These are phyloP conservation scores for Spatholobus suberectus DNA, from an alignment of 306 rosid genomes.

Conservation along the genomic window DNA sequence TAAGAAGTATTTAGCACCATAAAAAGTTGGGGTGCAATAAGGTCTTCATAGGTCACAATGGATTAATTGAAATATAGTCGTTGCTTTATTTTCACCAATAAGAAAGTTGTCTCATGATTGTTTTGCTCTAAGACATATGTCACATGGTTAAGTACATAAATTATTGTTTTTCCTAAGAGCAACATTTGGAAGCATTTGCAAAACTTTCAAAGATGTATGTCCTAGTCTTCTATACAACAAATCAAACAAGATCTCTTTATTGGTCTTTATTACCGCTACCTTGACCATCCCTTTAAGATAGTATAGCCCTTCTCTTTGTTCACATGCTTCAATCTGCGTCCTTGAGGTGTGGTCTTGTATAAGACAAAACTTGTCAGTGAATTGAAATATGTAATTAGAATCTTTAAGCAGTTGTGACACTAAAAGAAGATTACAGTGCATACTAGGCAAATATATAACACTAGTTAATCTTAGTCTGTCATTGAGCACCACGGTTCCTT, in stretches of 20 bases:
- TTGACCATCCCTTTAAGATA: background rate
- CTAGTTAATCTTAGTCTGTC: background rate
- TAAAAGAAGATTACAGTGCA: background rate
- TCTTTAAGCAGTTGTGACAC: background rate
- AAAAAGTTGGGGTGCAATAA: no score
- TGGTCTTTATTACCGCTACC: background rate
- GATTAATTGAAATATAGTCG: background rate
- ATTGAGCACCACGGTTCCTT: background rate
- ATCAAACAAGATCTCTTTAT: background rate
- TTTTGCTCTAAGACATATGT: background rate
- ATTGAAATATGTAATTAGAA: background rate
- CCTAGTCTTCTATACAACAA: background rate
- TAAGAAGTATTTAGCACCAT: no score
- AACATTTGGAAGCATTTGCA: no score
- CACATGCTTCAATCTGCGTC: background rate
- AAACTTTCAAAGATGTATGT: no score
- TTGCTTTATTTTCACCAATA: background rate
- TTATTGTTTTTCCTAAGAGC: no score
- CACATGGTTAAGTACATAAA: background rate
- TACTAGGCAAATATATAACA: background rate
- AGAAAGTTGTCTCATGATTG: background rate
- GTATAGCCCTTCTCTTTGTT: background rate
- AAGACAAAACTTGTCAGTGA: background rate
- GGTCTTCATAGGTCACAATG: background rate
- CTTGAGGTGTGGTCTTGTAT: background rate